Evolutionary conservation across 768 basidiomycete species (phyloP).

Genomic region (Pleurotus sapidus): DNA sequence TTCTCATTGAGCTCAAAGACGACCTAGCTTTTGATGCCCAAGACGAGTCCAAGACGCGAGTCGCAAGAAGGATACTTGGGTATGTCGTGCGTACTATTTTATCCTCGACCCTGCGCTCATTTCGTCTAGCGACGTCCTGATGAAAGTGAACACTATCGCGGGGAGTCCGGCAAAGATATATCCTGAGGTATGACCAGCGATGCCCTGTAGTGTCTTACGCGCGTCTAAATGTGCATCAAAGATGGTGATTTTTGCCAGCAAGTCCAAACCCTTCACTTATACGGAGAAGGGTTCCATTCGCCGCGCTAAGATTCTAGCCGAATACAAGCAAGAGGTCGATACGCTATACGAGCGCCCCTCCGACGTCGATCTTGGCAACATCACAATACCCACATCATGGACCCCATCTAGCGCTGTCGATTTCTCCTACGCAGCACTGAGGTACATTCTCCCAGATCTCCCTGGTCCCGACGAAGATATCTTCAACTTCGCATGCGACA

Average conservation of each 20-base stretch:
- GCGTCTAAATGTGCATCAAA: conserved; percentile 2
- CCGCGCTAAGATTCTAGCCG: conserved; percentile 24
- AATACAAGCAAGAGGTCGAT: conserved; percentile 30
- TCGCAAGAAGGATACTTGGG: neutral
- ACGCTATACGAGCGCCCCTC: conserved; percentile 18
- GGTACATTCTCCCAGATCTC: neutral
- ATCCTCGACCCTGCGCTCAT: too few relatives aligned
- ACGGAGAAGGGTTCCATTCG: conserved; percentile 27
- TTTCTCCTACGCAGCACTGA: neutral
- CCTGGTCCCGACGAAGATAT: neutral
- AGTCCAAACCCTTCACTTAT: conserved; percentile 28
- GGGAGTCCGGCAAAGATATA: conserved; percentile 23
- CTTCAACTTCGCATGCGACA: neutral
- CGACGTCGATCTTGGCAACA: neutral
- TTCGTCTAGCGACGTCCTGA: too few relatives aligned
- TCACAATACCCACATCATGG: neutral
- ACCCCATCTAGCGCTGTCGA: neutral
- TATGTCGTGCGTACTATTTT: too few relatives aligned
- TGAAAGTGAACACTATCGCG: conserved; percentile 9
- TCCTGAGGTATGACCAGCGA: conserved; percentile 15
- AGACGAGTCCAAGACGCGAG: neutral
- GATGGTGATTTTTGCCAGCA: conserved; percentile 30
- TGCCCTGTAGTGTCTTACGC: too few relatives aligned
- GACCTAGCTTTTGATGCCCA: conserved; percentile 11
- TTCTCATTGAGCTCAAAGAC: conserved; percentile 23